A percentile compares a stretch with the other conserved stretches of the same genome.
phyloP scores from a whole-genome alignment of 306 rosid genomes.

The Cicer bijugum region DNA sequence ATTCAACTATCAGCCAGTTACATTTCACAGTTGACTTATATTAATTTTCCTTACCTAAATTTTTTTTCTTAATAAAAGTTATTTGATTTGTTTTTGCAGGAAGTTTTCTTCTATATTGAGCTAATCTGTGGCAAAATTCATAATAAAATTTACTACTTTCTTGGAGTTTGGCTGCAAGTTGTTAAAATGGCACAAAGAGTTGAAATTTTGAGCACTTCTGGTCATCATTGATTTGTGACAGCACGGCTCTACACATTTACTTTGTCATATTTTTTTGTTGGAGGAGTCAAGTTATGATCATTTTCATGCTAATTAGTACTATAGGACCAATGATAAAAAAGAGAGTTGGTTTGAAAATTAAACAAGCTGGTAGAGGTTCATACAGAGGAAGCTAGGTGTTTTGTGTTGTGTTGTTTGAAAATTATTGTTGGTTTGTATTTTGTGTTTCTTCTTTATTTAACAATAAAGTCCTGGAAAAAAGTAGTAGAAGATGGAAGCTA shows the following conservation, averaged over 20 bases:
- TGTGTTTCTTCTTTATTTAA: slow-evolving; percentile 41
- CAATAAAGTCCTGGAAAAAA: slow-evolving; percentile 26
- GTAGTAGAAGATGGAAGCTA: slow-evolving; percentile 59
- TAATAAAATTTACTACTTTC: background rate
- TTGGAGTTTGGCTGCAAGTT: slow-evolving; percentile 18
- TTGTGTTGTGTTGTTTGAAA: slow-evolving; percentile 15
- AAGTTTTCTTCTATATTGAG: slow-evolving; percentile 32
- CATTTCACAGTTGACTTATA: slow-evolving; percentile 12
- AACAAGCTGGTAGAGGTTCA: slow-evolving; percentile 92
- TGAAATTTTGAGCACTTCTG: slow-evolving; percentile 33
- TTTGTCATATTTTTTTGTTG: slow-evolving; percentile 50
- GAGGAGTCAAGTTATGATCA: slow-evolving; percentile 65
- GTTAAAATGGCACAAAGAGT: slow-evolving; percentile 40
- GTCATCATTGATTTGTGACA: slow-evolving; percentile 45
- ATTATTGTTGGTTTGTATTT: slow-evolving; percentile 43
- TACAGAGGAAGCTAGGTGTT: slow-evolving; percentile 82
- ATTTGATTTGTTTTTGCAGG: slow-evolving; percentile 44
- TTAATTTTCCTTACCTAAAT: background rate
- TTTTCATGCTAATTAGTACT: slow-evolving; percentile 55
- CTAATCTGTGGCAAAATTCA: slow-evolving; percentile 32
- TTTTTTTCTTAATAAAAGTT: slow-evolving; percentile 20
- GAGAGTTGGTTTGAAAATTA: slow-evolving; percentile 77
- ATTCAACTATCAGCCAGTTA: background rate
- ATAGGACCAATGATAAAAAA: slow-evolving; percentile 73
- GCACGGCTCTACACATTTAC: slow-evolving; percentile 52